phyloP scores from a whole-genome alignment of 208 protist species.

The Jaenimonas drosophilae region DNA sequence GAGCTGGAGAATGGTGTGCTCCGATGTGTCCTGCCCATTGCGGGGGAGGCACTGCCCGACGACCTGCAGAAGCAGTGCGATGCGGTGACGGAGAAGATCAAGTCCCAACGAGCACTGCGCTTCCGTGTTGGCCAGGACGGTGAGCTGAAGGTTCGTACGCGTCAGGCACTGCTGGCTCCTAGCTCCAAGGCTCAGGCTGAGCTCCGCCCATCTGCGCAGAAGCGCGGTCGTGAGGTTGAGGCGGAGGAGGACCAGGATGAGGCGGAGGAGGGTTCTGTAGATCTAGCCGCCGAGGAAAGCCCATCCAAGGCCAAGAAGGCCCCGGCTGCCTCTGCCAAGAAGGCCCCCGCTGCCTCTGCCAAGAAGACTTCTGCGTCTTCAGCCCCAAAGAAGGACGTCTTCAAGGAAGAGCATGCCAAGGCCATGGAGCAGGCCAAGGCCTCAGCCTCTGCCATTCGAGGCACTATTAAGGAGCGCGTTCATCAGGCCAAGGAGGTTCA shows the following conservation, averaged over 20 bases:
- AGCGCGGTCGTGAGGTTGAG: slow-evolving; percentile 5
- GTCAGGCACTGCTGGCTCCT: slow-evolving; percentile 47
- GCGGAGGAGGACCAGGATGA: slow-evolving; percentile 1
- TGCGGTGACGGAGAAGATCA: slow-evolving; percentile 37
- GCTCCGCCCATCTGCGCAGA: background rate
- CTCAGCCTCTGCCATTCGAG: slow-evolving; percentile 28
- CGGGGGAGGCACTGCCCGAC: slow-evolving; percentile 37
- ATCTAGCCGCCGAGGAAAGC: background rate
- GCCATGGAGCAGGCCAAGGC: slow-evolving; percentile 48
- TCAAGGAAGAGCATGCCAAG: slow-evolving; percentile 38
- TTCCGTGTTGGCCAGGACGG: slow-evolving; percentile 65
- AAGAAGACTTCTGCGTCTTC: background rate
- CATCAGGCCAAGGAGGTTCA: slow-evolving; percentile 42
- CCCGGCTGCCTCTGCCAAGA: background rate
- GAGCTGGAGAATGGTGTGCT: slow-evolving; percentile 58
- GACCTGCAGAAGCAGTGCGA: slow-evolving; percentile 34
- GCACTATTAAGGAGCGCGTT: slow-evolving; percentile 41
- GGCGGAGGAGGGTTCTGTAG: slow-evolving; percentile 3
- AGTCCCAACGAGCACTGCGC: slow-evolving; percentile 49
- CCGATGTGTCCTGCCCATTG: slow-evolving; percentile 53
- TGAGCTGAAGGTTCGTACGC: slow-evolving; percentile 64
- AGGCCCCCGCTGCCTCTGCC: background rate
- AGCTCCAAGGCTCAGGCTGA: slow-evolving; percentile 12
- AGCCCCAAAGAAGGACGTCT: slow-evolving; percentile 10
- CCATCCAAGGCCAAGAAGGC: background rate